These are phyloP conservation scores for Ananas comosus DNA, from an alignment of 176 grass and related monocot species.

Conservation along the genomic window DNA sequence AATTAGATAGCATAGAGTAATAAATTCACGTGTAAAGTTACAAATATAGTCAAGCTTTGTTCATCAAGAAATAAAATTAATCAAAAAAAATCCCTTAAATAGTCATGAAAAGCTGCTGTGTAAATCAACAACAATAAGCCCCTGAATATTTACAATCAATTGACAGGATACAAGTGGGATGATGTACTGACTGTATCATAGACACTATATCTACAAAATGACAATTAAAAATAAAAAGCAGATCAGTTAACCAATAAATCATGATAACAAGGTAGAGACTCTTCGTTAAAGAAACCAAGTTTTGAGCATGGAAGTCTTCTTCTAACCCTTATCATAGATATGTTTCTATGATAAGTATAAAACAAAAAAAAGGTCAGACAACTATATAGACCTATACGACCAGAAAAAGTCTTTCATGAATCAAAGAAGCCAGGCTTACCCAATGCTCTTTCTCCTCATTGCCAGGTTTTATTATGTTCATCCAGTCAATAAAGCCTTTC, in stretches of 20 bases:
- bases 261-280: not conserved
- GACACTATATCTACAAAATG: not conserved
- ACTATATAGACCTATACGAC: not conserved
- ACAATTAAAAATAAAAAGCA: not conserved
- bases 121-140: not conserved
- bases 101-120: too few relatives aligned
- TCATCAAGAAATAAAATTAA: too few relatives aligned
- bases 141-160: not conserved
- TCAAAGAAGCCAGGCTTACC: conserved; percentile 38
- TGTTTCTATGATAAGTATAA: not conserved
- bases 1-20: too few relatives aligned
- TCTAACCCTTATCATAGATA: too few relatives aligned
- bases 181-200: not conserved
- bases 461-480: conserved; percentile 79
- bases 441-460: conserved; percentile 97
- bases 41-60: too few relatives aligned
- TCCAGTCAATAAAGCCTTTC: conserved; percentile 80
- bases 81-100: too few relatives aligned
- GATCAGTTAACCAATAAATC: not conserved
- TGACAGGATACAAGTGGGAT: not conserved
- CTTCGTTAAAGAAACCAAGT: not conserved
- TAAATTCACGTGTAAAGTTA: too few relatives aligned
- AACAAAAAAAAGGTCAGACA: not conserved
- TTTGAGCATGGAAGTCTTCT: not conserved
- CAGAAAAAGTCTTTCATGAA: not conserved